phyloP scores from a whole-genome alignment of 495 filamentous ascomycete species.

The Aspergillus kassunensis region DNA sequence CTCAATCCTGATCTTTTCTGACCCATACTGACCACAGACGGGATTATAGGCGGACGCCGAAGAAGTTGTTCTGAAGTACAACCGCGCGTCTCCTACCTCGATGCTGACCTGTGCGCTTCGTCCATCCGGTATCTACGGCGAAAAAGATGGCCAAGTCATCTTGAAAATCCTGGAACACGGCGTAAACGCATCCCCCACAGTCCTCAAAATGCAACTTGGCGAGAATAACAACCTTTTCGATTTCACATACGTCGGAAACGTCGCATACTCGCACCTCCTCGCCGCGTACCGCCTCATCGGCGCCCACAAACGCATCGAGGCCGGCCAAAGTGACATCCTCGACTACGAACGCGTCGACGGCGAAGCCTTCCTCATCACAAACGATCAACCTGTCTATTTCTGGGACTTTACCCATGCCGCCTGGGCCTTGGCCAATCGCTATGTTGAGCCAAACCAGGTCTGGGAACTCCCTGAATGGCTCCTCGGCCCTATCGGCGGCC shows the following conservation, averaged over 20 bases:
- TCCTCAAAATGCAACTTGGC: conserved; percentile 80
- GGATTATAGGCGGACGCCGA: conserved; percentile 73
- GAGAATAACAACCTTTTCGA: conserved; percentile 74
- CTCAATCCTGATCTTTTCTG: neutral
- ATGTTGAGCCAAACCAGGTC: conserved; percentile 60
- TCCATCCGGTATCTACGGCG: conserved; percentile 86
- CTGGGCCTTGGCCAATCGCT: conserved; percentile 69
- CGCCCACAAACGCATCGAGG: conserved; percentile 47
- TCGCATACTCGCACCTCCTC: conserved; percentile 46
- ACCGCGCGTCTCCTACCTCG: conserved; percentile 60
- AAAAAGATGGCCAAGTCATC: conserved; percentile 75
- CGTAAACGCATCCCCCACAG: conserved; percentile 45
- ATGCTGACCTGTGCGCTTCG: conserved; percentile 79
- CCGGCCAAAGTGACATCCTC: conserved; percentile 54
- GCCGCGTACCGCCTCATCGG: conserved; percentile 66
- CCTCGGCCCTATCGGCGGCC: conserved; percentile 59
- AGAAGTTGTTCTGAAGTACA: conserved; percentile 75
- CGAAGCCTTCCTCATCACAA: conserved; percentile 94
- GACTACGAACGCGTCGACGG: conserved; percentile 83
- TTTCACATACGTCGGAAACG: conserved; percentile 54
- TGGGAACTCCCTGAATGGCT: conserved; percentile 64
- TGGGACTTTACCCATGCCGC: conserved; percentile 85
- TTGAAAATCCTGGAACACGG: conserved; percentile 49
- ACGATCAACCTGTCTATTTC: conserved; percentile 88
- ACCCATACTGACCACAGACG: conserved; percentile 2